These are phyloP conservation scores for Pelargonium fulgidum DNA, from an alignment of 441 rosid species.

Conservation along the genomic window DNA sequence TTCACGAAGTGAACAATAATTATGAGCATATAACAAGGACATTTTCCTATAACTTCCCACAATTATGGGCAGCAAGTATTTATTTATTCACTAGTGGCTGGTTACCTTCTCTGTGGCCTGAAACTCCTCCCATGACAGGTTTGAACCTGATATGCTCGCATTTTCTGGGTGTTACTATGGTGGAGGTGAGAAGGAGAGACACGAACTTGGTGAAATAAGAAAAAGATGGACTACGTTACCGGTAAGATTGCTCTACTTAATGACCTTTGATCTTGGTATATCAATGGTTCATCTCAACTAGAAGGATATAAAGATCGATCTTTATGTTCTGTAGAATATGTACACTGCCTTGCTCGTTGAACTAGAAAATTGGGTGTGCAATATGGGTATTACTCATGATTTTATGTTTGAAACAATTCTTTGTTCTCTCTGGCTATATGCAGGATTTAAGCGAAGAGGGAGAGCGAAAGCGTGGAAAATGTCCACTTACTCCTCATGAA, in stretches of 20 bases:
- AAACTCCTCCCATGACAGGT: slow-evolving; percentile 42
- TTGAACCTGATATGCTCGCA: slow-evolving; percentile 98
- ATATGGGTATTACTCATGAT: neutral
- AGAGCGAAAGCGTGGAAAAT: slow-evolving; percentile 91
- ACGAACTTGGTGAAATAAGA: slow-evolving; percentile 83
- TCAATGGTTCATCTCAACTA: slow-evolving; percentile 2
- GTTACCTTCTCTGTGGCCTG: slow-evolving; percentile 9
- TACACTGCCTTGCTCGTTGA: neutral
- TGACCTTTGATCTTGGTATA: slow-evolving; percentile 13
- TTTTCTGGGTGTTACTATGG: slow-evolving; percentile 98
- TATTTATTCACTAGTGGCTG: neutral
- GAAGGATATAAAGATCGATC: neutral
- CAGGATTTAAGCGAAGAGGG: slow-evolving; percentile 84
- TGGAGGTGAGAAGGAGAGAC: slow-evolving; percentile 90
- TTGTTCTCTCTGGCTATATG: neutral
- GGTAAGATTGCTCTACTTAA: slow-evolving; percentile 45
- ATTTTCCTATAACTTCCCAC: no score
- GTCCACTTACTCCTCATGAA: slow-evolving; percentile 95
- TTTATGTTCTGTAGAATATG: neutral
- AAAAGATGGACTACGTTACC: slow-evolving; percentile 96
- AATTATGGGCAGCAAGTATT: no score
- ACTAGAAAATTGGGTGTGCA: neutral
- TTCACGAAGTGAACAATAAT: neutral
- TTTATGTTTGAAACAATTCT: slow-evolving; percentile 6
- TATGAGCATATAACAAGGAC: neutral